Evolutionary conservation across 2,329 filamentous ascomycete species (phyloP).

Genomic region (Colletotrichum caudatum): DNA sequence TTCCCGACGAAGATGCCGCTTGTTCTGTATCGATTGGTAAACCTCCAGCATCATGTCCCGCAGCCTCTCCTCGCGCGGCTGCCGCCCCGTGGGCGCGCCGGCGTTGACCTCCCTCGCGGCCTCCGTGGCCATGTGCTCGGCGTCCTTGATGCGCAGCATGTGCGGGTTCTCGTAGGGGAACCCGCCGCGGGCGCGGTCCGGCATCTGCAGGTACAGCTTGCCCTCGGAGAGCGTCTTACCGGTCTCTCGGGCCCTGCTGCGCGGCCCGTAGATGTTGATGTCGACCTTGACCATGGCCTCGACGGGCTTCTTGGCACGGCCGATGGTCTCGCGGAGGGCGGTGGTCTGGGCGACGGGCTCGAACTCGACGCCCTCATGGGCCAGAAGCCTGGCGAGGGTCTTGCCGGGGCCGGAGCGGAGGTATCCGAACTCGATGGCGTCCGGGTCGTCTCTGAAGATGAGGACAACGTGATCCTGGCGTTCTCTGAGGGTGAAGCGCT

Average conservation of each 20-base stretch:
- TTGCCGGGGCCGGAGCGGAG: slow-evolving; percentile 43
- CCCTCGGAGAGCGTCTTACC: slow-evolving; percentile 47
- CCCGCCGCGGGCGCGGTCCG: slow-evolving; percentile 44
- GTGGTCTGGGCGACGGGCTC: slow-evolving; percentile 44
- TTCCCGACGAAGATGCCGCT: slow-evolving; percentile 41
- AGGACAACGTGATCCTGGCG: slow-evolving; percentile 44
- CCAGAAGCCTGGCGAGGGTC: slow-evolving; percentile 42
- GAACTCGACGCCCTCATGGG: slow-evolving; percentile 38
- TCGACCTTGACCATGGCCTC: slow-evolving; percentile 50
- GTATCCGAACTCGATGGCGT: slow-evolving; percentile 45
- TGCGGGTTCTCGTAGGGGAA: slow-evolving; percentile 51
- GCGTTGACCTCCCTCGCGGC: not conserved
- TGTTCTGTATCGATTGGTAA: slow-evolving; percentile 43
- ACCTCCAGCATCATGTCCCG: slow-evolving; percentile 41
- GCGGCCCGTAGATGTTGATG: slow-evolving; percentile 54
- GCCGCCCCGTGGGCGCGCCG: not conserved
- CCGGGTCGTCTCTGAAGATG: slow-evolving; percentile 44
- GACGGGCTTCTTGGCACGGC: slow-evolving; percentile 44
- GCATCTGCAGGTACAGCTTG: slow-evolving; percentile 52
- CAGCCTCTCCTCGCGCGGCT: slow-evolving; percentile 21
- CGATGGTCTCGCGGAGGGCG: slow-evolving; percentile 45
- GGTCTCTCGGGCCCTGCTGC: slow-evolving; percentile 39
- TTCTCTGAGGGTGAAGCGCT: slow-evolving; percentile 43
- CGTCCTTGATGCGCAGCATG: slow-evolving; percentile 44
- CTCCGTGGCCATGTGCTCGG: slow-evolving; percentile 26